A percentile compares a stretch with the other conserved stretches of the same genome.
Conservation (phyloP, 2,329 filamentous ascomycete genomes). For the Colletotrichum shisoi region DNA sequence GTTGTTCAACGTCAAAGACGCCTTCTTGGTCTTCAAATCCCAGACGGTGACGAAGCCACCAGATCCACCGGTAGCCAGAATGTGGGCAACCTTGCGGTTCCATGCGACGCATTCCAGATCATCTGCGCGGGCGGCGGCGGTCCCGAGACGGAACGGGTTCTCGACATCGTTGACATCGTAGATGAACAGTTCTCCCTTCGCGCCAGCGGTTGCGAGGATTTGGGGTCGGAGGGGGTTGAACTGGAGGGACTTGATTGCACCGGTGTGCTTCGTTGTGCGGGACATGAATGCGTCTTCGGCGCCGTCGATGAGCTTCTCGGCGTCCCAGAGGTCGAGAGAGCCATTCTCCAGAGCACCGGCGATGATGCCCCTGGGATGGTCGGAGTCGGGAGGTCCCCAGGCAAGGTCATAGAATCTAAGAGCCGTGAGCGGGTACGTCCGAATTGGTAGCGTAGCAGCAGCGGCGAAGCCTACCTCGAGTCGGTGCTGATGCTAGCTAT, state of each 20-base stretch:
- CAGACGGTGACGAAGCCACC: conserved; percentile 97
- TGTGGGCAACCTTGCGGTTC: conserved; percentile 98
- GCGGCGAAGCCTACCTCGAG: conserved; percentile 71
- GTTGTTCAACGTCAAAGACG: conserved; percentile 94
- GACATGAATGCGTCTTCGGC: conserved; percentile 80
- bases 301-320: conserved; percentile 69
- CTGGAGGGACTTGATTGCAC: conserved; percentile 91
- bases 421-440: conserved; percentile 25
- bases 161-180: conserved; percentile 91
- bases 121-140: conserved; percentile 85
- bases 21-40: conserved; percentile 98
- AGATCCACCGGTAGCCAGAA: conserved; percentile 90
- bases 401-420: conserved; percentile 94
- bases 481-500: conserved; percentile 85
- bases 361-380: conserved; percentile 85
- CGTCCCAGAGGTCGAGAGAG: conserved; percentile 92
- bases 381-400: conserved; percentile 83
- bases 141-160: conserved; percentile 88
- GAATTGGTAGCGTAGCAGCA: conserved; percentile 7
- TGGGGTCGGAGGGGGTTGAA: conserved; percentile 95
- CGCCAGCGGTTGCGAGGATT: conserved; percentile 88
- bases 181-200: conserved; percentile 95
- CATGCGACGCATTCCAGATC: conserved; percentile 97
- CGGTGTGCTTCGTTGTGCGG: conserved; percentile 86
- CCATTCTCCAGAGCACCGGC: conserved; percentile 96